Base-by-base conservation (phyloP, 805 yeast species). In the Sungouiozyma intestinalis region DNA sequence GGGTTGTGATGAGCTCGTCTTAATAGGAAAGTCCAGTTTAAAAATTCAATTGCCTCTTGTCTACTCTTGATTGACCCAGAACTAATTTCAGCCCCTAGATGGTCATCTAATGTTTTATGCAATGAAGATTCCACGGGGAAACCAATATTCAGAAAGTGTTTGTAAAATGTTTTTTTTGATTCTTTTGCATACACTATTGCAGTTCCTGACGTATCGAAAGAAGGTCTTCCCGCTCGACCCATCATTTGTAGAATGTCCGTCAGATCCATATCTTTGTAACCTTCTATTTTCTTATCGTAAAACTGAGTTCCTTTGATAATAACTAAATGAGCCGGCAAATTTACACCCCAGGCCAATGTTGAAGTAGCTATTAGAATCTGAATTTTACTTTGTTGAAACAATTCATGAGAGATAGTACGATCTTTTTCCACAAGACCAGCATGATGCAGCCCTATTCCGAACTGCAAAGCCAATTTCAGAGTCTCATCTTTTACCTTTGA, bases 211-310 rank as follows among this genome's bases (percentile, higher is more conserved):
- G 79, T 78, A 59, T 90, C 97, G 62, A 74, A 94, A 52, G 94
- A 97, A 1, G 98, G 98, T 65, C 99, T 78, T 64, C 99, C 99
- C 18, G 99, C 98, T 68, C 99, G 83, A 51, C 99, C 99, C 72
- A 92, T 92, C 60, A 92, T 92, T 66, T 92, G 99, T 44, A 92
- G 78, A 36, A 92, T 95, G 66, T 92, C 99, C 0, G 95, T 83
- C 17, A 92, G 82, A 6, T 97, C 97, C 48, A 92, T 71, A 57
- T 92, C 99, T 13, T 82, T 79, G 55, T 81, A 85, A 0, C 97
- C 97, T 69, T 97, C 97, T 35, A 81, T 81, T 56, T 88, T 85
- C 0, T 97, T 75, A 58, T 92, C 95, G 58, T 87, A 92, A 3
- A 92, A 86, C 58, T 92, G 96, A 0, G 99, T 92, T 3, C 99